phyloP scores from a whole-genome alignment of 179 eudicot genomes.

The Dionaea muscipula region DNA sequence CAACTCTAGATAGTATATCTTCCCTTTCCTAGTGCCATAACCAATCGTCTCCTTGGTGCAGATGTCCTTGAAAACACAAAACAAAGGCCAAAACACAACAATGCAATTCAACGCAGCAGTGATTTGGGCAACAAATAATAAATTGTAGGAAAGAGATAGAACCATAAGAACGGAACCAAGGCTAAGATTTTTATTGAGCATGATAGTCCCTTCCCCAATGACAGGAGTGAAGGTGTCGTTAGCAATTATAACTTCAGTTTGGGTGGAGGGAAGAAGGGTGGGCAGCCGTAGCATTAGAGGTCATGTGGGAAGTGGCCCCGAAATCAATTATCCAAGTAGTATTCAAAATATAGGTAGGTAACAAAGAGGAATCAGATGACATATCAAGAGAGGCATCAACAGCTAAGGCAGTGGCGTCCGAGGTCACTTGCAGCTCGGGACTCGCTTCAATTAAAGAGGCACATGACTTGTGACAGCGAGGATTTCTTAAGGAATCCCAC shows the following conservation, averaged over 20 bases:
- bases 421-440: too few relatives aligned
- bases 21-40: neutral
- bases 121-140: conserved; percentile 15
- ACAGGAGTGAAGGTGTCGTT: conserved; percentile 9
- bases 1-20: neutral
- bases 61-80: conserved; percentile 3
- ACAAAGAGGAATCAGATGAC: too few relatives aligned
- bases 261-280: conserved; percentile 5
- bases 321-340: conserved; percentile 25
- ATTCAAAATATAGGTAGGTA: too few relatives aligned
- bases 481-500: too few relatives aligned
- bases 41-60: neutral
- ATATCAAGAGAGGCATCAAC: too few relatives aligned
- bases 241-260: conserved; percentile 9
- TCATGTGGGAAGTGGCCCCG: conserved; percentile 19
- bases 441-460: too few relatives aligned
- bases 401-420: too few relatives aligned
- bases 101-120: conserved; percentile 9
- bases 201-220: conserved; percentile 13
- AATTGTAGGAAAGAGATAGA: conserved; percentile 8
- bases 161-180: conserved; percentile 14
- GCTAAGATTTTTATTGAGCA: conserved; percentile 12
- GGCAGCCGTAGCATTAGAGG: conserved; percentile 11
- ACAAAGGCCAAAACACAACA: conserved; percentile 16
- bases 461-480: too few relatives aligned